Percentiles rank a stretch among this genome's conserved stretches.
Conservation (phyloP, 2,329 filamentous ascomycete genomes). For the Phyllosticta ampelicida region DNA sequence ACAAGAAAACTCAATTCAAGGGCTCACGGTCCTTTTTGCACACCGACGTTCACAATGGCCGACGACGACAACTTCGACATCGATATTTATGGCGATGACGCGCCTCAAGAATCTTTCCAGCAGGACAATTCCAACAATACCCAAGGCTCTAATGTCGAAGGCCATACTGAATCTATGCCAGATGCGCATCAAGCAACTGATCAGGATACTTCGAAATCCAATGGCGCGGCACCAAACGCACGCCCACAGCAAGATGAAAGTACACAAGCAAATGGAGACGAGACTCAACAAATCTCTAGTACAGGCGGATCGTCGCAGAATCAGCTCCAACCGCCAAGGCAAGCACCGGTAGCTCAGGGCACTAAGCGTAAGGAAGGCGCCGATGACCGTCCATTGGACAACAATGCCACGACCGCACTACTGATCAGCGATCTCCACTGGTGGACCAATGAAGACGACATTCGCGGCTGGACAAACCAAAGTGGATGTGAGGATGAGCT, state of each 20-base stretch:
- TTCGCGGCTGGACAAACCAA: slow-evolving; percentile 73
- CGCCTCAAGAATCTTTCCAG: slow-evolving; percentile 18
- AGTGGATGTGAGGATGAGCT: slow-evolving; percentile 76
- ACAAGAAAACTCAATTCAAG: slow-evolving; percentile 18
- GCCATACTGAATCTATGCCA: slow-evolving; percentile 16
- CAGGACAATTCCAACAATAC: slow-evolving; percentile 7
- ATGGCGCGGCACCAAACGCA: slow-evolving; percentile 15
- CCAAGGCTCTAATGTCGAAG: slow-evolving; percentile 17
- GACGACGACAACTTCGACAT: slow-evolving; percentile 62
- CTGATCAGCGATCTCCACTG: slow-evolving; percentile 86
- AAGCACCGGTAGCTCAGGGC: slow-evolving; percentile 43
- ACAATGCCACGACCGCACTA: slow-evolving; percentile 57
- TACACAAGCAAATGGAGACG: slow-evolving; percentile 19
- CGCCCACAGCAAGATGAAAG: slow-evolving; percentile 16
- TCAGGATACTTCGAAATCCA: slow-evolving; percentile 12
- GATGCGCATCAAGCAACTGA: slow-evolving; percentile 11
- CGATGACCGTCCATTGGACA: slow-evolving; percentile 44
- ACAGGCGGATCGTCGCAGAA: slow-evolving; percentile 30
- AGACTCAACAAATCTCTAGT: slow-evolving; percentile 33
- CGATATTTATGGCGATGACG: slow-evolving; percentile 57
- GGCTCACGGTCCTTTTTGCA: slow-evolving; percentile 14
- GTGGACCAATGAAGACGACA: slow-evolving; percentile 88
- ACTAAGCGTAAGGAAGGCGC: slow-evolving; percentile 51
- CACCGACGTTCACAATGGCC: slow-evolving; percentile 26
- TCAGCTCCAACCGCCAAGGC: slow-evolving; percentile 28